phyloP scores from a whole-genome alignment of 2,329 filamentous ascomycete species.

The Fusarium transvaalense region DNA sequence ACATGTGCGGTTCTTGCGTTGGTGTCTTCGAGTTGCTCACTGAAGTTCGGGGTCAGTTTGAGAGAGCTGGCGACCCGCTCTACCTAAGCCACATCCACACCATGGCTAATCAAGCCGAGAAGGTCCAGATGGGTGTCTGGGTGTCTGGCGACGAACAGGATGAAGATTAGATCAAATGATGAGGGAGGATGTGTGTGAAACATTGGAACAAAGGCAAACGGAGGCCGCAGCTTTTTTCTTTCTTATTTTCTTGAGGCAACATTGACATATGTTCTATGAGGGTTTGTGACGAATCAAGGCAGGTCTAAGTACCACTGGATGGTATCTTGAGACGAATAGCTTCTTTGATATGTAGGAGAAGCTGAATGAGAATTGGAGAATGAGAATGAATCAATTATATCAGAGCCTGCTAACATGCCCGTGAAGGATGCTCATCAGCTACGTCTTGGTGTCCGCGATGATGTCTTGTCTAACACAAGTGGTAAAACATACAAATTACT shows the following conservation, averaged over 20 bases:
- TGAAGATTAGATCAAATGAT: background rate
- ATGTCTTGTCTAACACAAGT: background rate
- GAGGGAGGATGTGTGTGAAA: background rate
- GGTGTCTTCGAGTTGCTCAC: slow-evolving; percentile 3
- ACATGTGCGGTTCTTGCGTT: slow-evolving; percentile 23
- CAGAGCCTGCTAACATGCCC: background rate
- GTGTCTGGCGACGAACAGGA: slow-evolving; percentile 1
- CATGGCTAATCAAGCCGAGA: slow-evolving; percentile 17
- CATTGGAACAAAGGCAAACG: background rate
- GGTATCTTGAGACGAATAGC: background rate
- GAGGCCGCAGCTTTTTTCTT: background rate
- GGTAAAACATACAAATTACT: background rate
- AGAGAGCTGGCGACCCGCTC: slow-evolving; percentile 12
- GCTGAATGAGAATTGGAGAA: background rate
- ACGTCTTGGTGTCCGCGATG: background rate
- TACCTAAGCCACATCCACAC: slow-evolving; percentile 11
- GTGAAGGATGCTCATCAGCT: background rate
- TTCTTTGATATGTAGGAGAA: slow-evolving; percentile 1
- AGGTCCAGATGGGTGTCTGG: slow-evolving; percentile 7
- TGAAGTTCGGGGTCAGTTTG: slow-evolving; percentile 2
- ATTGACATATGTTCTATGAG: background rate
- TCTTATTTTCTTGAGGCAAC: background rate
- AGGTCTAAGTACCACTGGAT: background rate
- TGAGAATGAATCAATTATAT: background rate
- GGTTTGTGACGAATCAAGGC: background rate